These are phyloP conservation scores for Eucalyptus regnans DNA, from an alignment of 345 rosid genomes.

Conservation along the genomic window DNA sequence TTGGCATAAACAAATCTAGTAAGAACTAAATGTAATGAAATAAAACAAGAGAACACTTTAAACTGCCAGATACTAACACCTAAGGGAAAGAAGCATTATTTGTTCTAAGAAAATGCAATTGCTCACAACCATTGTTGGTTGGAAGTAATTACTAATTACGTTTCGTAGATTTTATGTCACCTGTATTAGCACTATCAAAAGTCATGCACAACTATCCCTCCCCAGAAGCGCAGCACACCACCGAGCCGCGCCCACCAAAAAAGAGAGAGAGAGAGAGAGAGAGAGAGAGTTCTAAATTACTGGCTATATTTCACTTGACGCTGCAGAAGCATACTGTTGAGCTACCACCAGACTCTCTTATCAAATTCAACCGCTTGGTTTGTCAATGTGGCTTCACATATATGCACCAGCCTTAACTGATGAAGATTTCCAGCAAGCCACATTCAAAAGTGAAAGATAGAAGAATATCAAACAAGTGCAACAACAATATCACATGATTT, in stretches of 20 bases:
- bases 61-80: not conserved
- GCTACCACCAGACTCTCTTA: conserved; percentile 61
- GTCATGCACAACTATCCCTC: not conserved
- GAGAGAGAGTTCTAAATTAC: not conserved
- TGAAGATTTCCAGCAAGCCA: conserved; percentile 1
- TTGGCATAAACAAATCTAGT: not conserved
- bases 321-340: conserved; percentile 42
- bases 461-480: not conserved
- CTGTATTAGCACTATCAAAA: not conserved
- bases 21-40: not conserved
- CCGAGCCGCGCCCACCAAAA: not conserved
- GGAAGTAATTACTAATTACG: not conserved
- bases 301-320: not conserved
- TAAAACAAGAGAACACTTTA: not conserved
- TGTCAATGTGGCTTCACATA: conserved; percentile 80
- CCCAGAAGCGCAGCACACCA: not conserved
- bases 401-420: conserved; percentile 67
- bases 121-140: not conserved
- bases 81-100: not conserved
- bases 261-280: fast-evolving
- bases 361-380: conserved; percentile 78
- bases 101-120: not conserved
- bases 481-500: not conserved
- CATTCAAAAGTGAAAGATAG: not conserved
- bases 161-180: not conserved